Conservation (phyloP, 331 rosid genomes). For the Malus hybrid region DNA sequence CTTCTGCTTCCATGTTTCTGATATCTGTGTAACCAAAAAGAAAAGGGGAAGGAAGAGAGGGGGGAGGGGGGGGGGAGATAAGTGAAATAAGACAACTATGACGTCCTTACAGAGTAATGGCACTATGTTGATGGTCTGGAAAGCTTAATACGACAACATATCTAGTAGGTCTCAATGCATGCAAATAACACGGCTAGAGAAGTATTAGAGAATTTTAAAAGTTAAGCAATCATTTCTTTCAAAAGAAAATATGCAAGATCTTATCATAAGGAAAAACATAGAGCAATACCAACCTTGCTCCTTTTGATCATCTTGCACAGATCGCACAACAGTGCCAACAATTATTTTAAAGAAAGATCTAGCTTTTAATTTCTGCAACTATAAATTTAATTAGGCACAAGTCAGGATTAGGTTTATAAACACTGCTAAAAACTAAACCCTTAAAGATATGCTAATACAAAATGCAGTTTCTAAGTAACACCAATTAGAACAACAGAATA, state of each 20-base stretch:
- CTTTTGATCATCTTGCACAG: constrained; percentile 83
- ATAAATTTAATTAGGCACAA: constrained; percentile 10
- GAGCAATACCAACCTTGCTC: constrained; percentile 60
- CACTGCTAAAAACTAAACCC: neutral
- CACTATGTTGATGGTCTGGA: neutral
- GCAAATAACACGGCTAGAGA: neutral
- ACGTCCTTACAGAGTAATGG: neutral
- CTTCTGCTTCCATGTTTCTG: constrained; percentile 88
- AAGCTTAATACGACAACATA: neutral
- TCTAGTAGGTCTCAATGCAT: neutral
- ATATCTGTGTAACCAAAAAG: constrained; percentile 43
- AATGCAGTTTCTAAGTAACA: neutral
- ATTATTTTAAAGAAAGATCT: constrained; percentile 74
- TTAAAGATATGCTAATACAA: neutral
- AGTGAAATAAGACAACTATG: constrained; percentile 6
- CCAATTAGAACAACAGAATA: neutral
- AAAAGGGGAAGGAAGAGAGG: neutral
- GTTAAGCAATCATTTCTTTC: neutral
- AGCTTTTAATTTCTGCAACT: constrained; percentile 60
- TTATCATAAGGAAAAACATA: neutral
- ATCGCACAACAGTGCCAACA: constrained; percentile 90
- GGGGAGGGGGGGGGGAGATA: neutral
- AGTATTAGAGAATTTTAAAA: neutral
- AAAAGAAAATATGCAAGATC: neutral
- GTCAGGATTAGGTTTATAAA: neutral